Conservation (phyloP, 164 flowering plant species). For the Kingdonia uniflora region DNA sequence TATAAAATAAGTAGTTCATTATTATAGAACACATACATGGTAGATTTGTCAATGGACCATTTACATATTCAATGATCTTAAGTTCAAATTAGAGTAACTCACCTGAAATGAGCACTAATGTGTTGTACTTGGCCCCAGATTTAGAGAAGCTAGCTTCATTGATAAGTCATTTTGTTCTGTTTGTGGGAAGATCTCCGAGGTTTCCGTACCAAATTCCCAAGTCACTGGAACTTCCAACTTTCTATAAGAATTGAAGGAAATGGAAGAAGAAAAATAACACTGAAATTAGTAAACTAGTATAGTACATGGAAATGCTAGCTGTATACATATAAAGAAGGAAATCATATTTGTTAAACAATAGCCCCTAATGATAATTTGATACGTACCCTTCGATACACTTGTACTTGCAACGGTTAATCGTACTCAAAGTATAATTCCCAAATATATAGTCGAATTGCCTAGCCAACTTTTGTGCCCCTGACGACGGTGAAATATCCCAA, state of each 20-base stretch:
- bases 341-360: no score
- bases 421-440: slow-evolving; percentile 9
- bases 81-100: no score
- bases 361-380: no score
- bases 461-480: slow-evolving; percentile 12
- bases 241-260: slow-evolving; percentile 3
- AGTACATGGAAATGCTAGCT: background rate
- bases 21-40: no score
- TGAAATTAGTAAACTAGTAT: background rate
- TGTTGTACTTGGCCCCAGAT: background rate
- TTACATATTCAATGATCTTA: no score
- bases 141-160: background rate
- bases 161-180: background rate
- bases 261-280: background rate
- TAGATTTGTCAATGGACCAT: no score
- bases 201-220: slow-evolving; percentile 8
- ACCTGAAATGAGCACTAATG: no score
- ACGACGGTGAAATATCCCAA: slow-evolving; percentile 19
- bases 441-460: slow-evolving; percentile 10
- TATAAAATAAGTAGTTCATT: no score
- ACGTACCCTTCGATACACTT: slow-evolving; percentile 11
- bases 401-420: slow-evolving; percentile 10
- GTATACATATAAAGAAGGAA: no score
- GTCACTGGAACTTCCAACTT: slow-evolving; percentile 14
- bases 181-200: background rate